Conservation (phyloP, 139 green algal species). For the Zygnema cylindricum region DNA sequence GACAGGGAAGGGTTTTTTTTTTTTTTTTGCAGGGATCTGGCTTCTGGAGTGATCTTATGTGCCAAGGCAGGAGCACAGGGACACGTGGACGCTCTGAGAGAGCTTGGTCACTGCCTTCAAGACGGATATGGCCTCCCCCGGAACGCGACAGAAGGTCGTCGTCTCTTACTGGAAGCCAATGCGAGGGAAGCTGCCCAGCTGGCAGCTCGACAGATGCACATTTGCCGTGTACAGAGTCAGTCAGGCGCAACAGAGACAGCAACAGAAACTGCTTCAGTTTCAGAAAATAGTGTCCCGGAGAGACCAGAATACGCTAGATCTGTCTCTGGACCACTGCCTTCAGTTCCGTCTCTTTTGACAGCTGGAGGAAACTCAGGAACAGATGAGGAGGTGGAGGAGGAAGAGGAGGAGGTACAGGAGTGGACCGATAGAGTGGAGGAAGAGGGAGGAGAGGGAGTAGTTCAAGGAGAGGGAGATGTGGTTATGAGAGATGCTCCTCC, state of each 20-base stretch:
- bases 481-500: too few relatives aligned
- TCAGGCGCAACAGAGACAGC: background rate
- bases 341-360: background rate
- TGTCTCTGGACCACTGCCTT: background rate
- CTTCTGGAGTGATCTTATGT: conserved; percentile 48
- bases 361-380: background rate
- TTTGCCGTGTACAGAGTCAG: background rate
- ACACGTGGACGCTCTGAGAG: conserved; percentile 48
- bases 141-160: conserved; percentile 28
- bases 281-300: background rate
- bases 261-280: background rate
- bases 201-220: background rate
- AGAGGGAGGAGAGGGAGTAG: background rate
- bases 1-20: background rate
- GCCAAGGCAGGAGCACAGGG: conserved; percentile 33
- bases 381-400: background rate
- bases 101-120: conserved; percentile 62
- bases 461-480: background rate
- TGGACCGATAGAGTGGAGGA: background rate
- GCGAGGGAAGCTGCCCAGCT: conserved; percentile 29
- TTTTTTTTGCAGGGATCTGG: conserved; percentile 21
- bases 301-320: background rate
- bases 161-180: conserved; percentile 55
- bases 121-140: conserved; percentile 52
- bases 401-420: background rate